A percentile compares a stretch with the other conserved stretches of the same genome.
Evolutionary conservation across 345 rosid species (phyloP).

Genomic region (Populus ilicifolia): DNA sequence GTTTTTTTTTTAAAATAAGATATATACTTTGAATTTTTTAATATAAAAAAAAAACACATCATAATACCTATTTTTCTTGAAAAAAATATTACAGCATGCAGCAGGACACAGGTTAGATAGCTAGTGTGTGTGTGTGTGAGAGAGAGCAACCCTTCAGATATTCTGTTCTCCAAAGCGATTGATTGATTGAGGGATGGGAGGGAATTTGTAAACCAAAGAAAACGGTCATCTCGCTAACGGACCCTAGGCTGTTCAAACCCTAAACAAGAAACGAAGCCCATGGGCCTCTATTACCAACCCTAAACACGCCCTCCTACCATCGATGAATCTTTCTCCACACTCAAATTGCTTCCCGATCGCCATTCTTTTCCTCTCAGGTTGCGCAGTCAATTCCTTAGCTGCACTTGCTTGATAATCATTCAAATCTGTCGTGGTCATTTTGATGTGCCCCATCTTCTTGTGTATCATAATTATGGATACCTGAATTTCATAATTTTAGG

Average conservation of each 20-base stretch:
- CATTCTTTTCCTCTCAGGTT: background rate
- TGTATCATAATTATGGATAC: background rate
- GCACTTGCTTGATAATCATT: background rate
- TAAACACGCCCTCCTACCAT: background rate
- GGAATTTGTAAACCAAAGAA: background rate
- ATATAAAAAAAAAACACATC: too few species aligned
- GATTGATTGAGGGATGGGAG: too few species aligned
- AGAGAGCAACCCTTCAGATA: too few species aligned
- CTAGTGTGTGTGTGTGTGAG: too few species aligned
- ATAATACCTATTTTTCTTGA: too few species aligned
- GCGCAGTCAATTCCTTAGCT: background rate
- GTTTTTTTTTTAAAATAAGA: too few species aligned
- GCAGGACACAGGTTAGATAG: too few species aligned
- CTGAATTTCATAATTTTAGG: background rate
- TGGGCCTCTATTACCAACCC: background rate
- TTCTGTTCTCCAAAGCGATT: too few species aligned
- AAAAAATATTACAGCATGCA: too few species aligned
- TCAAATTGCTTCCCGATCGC: background rate
- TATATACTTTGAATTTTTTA: too few species aligned
- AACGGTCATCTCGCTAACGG: background rate
- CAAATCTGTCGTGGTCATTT: too few species aligned
- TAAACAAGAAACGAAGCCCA: background rate
- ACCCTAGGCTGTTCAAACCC: background rate
- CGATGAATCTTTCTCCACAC: background rate
- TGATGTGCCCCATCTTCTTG: background rate